phyloP scores from a whole-genome alignment of 2,329 filamentous ascomycete species.

The Trichoderma atroviride region DNA sequence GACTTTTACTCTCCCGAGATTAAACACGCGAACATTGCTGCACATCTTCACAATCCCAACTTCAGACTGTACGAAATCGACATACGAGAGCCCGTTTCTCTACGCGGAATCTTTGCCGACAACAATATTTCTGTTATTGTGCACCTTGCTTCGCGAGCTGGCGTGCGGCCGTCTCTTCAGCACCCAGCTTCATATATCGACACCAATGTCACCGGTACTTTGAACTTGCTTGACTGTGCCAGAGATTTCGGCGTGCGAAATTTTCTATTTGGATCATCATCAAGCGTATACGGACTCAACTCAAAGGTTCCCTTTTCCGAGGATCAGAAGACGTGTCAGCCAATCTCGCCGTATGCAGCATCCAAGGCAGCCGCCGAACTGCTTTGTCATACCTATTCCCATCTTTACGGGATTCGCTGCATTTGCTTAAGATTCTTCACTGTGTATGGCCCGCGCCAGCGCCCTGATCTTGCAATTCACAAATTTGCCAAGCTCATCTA shows the following conservation, averaged over 20 bases:
- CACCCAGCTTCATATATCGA: slow-evolving; percentile 31
- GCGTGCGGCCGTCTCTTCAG: slow-evolving; percentile 32
- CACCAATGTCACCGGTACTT: slow-evolving; percentile 32
- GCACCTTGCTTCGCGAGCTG: slow-evolving; percentile 32
- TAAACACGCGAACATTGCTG: slow-evolving; percentile 26
- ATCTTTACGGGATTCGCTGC: slow-evolving; percentile 31
- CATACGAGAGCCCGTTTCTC: neutral
- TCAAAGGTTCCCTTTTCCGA: slow-evolving; percentile 33
- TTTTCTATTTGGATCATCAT: slow-evolving; percentile 34
- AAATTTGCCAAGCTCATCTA: slow-evolving; percentile 33
- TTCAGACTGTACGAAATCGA: neutral
- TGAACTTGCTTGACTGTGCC: slow-evolving; percentile 34
- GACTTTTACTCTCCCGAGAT: slow-evolving; percentile 31
- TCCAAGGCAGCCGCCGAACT: slow-evolving; percentile 31
- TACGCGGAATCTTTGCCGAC: neutral
- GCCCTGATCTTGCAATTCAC: slow-evolving; percentile 34
- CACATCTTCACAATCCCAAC: neutral
- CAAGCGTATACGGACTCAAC: slow-evolving; percentile 33
- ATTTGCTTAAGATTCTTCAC: neutral
- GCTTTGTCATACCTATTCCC: slow-evolving; percentile 33
- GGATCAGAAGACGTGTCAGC: slow-evolving; percentile 27
- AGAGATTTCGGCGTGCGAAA: slow-evolving; percentile 31
- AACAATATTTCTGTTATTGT: slow-evolving; percentile 3
- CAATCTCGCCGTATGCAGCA: slow-evolving; percentile 34
- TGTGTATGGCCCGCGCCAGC: slow-evolving; percentile 33